Conservation (phyloP, 768 basidiomycete species). For the Termitomyces sp. region DNA sequence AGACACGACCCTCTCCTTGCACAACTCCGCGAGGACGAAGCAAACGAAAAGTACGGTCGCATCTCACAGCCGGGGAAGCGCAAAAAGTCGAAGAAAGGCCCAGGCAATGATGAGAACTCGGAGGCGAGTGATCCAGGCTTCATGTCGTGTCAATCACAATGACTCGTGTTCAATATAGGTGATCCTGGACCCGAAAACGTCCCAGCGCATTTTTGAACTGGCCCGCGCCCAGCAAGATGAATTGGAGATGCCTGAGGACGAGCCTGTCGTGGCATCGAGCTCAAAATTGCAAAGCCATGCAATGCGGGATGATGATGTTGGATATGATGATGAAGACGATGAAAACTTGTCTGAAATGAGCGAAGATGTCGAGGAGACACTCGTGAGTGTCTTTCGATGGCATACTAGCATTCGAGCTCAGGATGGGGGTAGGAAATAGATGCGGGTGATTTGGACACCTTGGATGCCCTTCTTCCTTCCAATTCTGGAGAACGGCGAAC, state of each 20-base stretch:
- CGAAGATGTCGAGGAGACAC: conserved; percentile 55
- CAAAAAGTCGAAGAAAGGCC: conserved; percentile 47
- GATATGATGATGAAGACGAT: conserved; percentile 36
- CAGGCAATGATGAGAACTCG: conserved; percentile 42
- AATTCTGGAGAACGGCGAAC: conserved; percentile 77
- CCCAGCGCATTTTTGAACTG: conserved; percentile 84
- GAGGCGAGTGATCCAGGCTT: conserved; percentile 38
- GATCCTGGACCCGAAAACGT: conserved; percentile 75
- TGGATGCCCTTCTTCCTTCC: conserved; percentile 76
- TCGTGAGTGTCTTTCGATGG: conserved; percentile 33
- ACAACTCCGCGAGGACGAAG: conserved; percentile 78
- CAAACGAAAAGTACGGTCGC: conserved; percentile 71
- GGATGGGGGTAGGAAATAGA: conserved; percentile 69
- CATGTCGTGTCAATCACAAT: conserved; percentile 6
- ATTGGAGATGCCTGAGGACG: conserved; percentile 52
- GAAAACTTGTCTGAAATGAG: conserved; percentile 32
- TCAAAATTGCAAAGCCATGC: conserved; percentile 29
- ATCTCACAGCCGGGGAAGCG: conserved; percentile 73
- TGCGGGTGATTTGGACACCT: conserved; percentile 77
- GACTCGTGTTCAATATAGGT: conserved; percentile 41
- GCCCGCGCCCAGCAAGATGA: conserved; percentile 93
- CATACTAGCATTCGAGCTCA: conserved; percentile 7
- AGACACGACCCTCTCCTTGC: conserved; percentile 86
- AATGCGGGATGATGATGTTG: conserved; percentile 31
- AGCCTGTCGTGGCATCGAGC: conserved; percentile 25